Evolutionary conservation across 768 basidiomycete genomes (phyloP).

Genomic region (Gloeopeniophorella convolvens): DNA sequence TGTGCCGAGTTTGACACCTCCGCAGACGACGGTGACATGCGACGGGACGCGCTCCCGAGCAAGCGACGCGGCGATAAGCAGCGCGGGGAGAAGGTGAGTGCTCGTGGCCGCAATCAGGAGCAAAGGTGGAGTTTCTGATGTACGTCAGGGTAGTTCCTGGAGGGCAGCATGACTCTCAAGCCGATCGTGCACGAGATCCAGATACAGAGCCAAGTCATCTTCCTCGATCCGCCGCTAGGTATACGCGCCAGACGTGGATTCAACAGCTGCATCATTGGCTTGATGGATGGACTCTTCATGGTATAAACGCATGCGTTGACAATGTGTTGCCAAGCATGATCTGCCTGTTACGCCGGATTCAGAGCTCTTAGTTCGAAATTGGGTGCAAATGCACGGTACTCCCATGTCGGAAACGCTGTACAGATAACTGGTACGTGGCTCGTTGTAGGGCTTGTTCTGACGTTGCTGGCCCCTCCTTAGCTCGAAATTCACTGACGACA

Average conservation of each 20-base stretch:
- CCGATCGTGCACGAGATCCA: no score
- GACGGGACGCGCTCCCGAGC: constrained; percentile 44
- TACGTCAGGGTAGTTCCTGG: constrained; percentile 45
- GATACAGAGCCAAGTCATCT: no score
- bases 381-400: constrained; percentile 81
- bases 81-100: constrained; percentile 63
- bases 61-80: constrained; percentile 67
- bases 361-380: constrained; percentile 97
- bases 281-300: constrained; percentile 36
- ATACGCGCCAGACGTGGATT: no score
- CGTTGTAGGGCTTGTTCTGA: no score
- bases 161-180: no score
- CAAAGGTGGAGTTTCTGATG: neutral
- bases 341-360: constrained; percentile 76
- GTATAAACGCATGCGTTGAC: neutral
- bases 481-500: no score
- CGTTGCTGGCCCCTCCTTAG: no score
- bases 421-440: constrained; percentile 91
- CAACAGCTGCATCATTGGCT: no score
- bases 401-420: constrained; percentile 75
- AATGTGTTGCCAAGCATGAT: constrained; percentile 53
- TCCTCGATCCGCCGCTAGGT: no score
- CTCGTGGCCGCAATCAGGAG: neutral
- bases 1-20: constrained; percentile 81
- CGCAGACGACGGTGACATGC: constrained; percentile 58